These are phyloP conservation scores for Gossypium gossypioides DNA, from an alignment of 441 rosid genomes.

Conservation along the genomic window DNA sequence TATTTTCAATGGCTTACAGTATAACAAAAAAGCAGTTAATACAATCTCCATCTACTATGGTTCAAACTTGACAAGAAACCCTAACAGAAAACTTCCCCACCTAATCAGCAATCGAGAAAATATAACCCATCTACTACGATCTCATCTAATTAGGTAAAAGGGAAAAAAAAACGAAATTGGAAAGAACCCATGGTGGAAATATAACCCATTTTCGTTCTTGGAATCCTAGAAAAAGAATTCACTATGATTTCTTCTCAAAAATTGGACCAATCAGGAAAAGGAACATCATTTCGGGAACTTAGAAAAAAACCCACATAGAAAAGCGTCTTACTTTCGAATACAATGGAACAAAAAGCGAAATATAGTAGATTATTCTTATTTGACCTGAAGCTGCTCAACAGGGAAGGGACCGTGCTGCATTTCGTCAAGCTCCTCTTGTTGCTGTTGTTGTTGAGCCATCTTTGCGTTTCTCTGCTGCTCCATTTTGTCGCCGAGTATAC, in stretches of 20 bases:
- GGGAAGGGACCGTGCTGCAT: constrained; percentile 74
- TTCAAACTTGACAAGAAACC: background rate
- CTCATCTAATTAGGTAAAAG: background rate
- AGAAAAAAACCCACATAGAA: background rate
- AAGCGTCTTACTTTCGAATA: background rate
- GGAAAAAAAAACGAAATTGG: background rate
- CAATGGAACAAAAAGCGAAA: background rate
- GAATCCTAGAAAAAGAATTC: background rate
- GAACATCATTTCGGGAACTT: background rate
- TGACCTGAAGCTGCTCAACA: constrained; percentile 89
- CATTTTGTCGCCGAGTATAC: constrained; percentile 22
- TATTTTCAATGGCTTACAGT: background rate
- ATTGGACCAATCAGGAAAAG: background rate
- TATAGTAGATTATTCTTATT: background rate
- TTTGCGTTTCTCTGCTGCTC: constrained; percentile 53
- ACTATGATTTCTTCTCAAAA: background rate
- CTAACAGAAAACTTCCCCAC: background rate
- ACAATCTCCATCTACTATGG: background rate
- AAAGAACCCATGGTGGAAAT: background rate
- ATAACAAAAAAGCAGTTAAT: background rate
- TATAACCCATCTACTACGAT: background rate
- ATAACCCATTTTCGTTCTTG: constrained; percentile 1
- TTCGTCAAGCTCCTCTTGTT: constrained; percentile 53
- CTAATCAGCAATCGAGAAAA: background rate
- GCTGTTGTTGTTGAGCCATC: constrained; percentile 32